A percentile compares a stretch with the other conserved stretches of the same genome.
Conservation (phyloP, 2,329 filamentous ascomycete species). For the Venturia aucupariae region DNA sequence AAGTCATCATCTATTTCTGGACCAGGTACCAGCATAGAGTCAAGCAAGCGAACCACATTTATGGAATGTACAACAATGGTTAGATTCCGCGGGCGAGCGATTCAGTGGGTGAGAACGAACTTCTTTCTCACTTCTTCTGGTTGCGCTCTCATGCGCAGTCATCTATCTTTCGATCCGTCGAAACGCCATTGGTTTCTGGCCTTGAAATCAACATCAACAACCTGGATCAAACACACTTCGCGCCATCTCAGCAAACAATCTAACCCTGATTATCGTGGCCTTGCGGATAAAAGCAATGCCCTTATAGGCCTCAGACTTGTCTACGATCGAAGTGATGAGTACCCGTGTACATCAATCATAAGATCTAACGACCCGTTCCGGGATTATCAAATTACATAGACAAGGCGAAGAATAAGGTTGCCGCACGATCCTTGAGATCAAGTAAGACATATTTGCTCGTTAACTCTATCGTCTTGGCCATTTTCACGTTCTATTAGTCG, state of each 20-base stretch:
- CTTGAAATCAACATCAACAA: background rate
- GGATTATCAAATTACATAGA: background rate
- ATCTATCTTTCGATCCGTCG: background rate
- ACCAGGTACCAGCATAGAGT: too few species aligned
- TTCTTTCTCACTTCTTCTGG: background rate
- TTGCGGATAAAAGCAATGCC: background rate
- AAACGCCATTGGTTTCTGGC: conserved; percentile 3
- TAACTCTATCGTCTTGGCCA: background rate
- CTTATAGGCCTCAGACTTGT: background rate
- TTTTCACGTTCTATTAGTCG: background rate
- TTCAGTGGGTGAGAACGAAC: too few species aligned
- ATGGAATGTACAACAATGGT: too few species aligned
- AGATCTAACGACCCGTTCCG: background rate
- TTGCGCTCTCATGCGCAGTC: background rate
- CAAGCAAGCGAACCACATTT: too few species aligned
- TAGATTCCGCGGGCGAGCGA: too few species aligned
- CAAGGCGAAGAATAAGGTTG: background rate
- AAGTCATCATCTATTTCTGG: too few species aligned
- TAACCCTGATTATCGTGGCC: background rate
- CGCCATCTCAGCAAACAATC: background rate
- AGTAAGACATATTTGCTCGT: background rate
- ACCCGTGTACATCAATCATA: background rate
- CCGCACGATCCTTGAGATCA: background rate
- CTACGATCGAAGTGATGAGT: background rate
- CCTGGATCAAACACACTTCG: background rate